Percentiles rank a stretch among this genome's conserved stretches.
These are phyloP conservation scores for Lotus japonicus DNA, from an alignment of 306 rosid genomes.

Conservation along the genomic window DNA sequence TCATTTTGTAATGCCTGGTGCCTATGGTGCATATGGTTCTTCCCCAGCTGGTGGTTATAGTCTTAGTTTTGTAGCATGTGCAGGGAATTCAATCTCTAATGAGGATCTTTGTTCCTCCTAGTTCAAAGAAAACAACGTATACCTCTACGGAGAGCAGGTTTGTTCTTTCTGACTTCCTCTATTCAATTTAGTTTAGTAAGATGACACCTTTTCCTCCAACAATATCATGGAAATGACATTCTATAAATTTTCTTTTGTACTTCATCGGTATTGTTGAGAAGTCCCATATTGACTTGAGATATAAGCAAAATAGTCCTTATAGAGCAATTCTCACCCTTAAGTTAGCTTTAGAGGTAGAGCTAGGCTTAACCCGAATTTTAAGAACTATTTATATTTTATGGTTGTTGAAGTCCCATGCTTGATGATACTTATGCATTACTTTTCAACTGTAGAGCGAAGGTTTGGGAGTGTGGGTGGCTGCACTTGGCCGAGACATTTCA, in stretches of 20 bases:
- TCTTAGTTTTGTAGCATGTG: conserved; percentile 60
- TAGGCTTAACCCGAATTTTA: background rate
- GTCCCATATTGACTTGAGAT: too few relatives aligned
- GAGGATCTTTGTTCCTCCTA: conserved; percentile 83
- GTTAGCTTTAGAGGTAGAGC: too few relatives aligned
- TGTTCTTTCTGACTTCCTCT: conserved; percentile 8
- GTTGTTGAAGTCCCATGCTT: background rate
- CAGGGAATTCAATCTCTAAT: conserved; percentile 60
- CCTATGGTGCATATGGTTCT: conserved; percentile 83
- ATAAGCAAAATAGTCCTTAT: too few relatives aligned
- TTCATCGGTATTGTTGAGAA: too few relatives aligned
- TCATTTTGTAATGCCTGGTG: conserved; percentile 71
- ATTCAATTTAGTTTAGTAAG: background rate
- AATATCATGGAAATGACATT: too few relatives aligned
- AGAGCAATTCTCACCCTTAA: too few relatives aligned
- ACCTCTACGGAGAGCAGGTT: conserved; percentile 94
- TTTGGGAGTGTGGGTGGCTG: conserved; percentile 88
- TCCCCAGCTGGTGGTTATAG: conserved; percentile 60
- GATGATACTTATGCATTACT: conserved; percentile 9
- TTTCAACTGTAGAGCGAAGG: conserved; percentile 72
- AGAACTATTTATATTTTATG: background rate
- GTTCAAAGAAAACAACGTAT: conserved; percentile 80
- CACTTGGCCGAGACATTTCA: conserved; percentile 81
- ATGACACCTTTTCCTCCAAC: background rate
- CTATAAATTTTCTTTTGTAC: too few relatives aligned